Evolutionary conservation across 371 early-diverging fungal genomes (phyloP), one percentile per base, ranked within the genome.

Genomic region (Syncephalastrum contaminatum): DNA sequence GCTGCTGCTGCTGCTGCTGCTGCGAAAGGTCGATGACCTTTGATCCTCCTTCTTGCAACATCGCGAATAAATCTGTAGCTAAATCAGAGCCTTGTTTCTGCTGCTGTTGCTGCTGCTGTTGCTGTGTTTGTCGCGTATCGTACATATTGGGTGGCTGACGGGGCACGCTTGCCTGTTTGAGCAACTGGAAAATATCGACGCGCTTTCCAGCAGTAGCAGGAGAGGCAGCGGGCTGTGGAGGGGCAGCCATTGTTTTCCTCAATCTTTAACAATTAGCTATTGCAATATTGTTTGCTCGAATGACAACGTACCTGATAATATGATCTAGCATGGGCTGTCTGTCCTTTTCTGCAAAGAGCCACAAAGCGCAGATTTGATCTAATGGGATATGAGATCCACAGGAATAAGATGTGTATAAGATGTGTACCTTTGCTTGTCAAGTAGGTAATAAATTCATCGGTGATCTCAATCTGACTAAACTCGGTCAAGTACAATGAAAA

Each of bases 341-440:
- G 66, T 90, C 90, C 27, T 72, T 68, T 14, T 78, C 75, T 62
- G 88, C 89, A 51, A 77, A 90, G 55, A 90, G 73, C 90, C 90
- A 90, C 51, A 90, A 72, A 6, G 87, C 88, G 55, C 80, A 81
- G n/a, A 84, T 72, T 58, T 84, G 64, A 4, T 66, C 71, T 80
- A 41, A 18, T 20, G 27, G 20, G 19, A 48, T 19, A 47, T 12
- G 54, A 15, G 39, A 51, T 21, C 46, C 42, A 13, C 18, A 24
- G 30, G 36, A 13, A 1, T 5, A 47, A 55, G 22, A 4, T 44
- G 21, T 20, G 19, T 19, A 49, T 41, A 15, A 12, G 43, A 22
- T 47, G 18, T 20, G 30, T 71, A 86, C 88, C 88, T 59, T 85
- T 78, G 16, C 68, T 78, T 43, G 81, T 80, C 43, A 74, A 69